Percentiles rank a stretch among this genome's conserved stretches.
phyloP scores from a whole-genome alignment of 371 early-diverging fungal species.

The Lichtheimia hyalospora region DNA sequence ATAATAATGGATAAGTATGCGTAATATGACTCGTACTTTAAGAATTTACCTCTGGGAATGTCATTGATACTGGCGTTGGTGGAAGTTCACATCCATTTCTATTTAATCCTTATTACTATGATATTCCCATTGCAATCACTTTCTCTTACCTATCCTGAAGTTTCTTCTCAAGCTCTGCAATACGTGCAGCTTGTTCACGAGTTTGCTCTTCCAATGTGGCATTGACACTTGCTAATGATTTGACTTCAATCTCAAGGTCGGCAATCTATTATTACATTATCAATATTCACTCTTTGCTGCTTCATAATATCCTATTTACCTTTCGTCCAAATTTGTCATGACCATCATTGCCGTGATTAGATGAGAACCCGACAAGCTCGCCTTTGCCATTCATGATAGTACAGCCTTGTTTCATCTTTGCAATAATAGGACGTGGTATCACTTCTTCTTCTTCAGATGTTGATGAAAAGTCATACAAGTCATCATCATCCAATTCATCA shows the following conservation, averaged over 20 bases:
- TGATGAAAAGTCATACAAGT: slow-evolving; percentile 14
- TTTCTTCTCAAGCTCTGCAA: slow-evolving; percentile 35
- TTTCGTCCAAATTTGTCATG: slow-evolving; percentile 29
- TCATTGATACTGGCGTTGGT: slow-evolving; percentile 15
- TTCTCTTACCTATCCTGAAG: slow-evolving; percentile 14
- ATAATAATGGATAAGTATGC: background rate
- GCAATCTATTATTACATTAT: slow-evolving; percentile 29
- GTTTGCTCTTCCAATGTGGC: slow-evolving; percentile 40
- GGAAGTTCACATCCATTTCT: slow-evolving; percentile 6
- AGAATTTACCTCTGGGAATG: slow-evolving; percentile 7
- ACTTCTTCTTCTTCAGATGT: slow-evolving; percentile 9
- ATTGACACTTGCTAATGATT: slow-evolving; percentile 39
- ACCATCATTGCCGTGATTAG: slow-evolving; percentile 1
- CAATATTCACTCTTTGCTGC: background rate
- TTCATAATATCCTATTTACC: slow-evolving; percentile 15
- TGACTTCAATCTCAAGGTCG: slow-evolving; percentile 53
- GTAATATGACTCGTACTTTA: background rate
- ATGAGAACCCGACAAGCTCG: slow-evolving; percentile 34
- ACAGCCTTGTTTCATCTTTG: slow-evolving; percentile 35
- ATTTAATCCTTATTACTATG: background rate
- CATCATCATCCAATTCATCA: slow-evolving; percentile 12
- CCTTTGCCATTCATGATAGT: slow-evolving; percentile 50
- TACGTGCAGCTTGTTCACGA: slow-evolving; percentile 37
- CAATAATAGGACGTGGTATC: slow-evolving; percentile 19
- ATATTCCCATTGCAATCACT: background rate